Conservation (phyloP, 2,329 filamentous ascomycete genomes). For the Zymoseptoria pseudotritici region DNA sequence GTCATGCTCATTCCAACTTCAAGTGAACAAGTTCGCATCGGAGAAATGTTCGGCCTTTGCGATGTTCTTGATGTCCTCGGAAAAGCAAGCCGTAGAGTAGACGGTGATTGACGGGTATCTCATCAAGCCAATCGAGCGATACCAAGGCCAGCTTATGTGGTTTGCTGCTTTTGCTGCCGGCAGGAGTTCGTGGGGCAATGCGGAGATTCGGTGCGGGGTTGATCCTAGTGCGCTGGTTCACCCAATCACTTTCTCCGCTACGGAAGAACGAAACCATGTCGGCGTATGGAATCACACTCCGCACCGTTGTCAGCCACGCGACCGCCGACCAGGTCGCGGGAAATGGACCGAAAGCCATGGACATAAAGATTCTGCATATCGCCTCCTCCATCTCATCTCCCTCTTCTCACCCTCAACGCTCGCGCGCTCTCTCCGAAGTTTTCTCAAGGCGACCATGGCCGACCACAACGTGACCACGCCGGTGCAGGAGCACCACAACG, state of each 20-base stretch:
- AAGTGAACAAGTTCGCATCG: too few species aligned
- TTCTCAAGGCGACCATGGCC: neutral
- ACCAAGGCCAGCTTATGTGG: neutral
- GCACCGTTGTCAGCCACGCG: neutral
- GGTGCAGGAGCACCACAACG: neutral
- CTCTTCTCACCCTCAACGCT: neutral
- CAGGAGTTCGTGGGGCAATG: neutral
- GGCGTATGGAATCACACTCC: neutral
- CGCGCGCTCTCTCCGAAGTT: neutral
- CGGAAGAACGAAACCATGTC: neutral
- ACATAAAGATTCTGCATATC: neutral
- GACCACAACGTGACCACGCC: neutral
- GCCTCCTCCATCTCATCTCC: neutral
- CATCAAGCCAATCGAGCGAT: neutral
- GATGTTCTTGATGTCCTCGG: neutral
- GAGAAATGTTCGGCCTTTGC: neutral
- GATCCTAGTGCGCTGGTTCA: neutral
- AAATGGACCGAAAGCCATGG: neutral
- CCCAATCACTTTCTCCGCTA: neutral
- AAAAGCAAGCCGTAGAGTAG: neutral
- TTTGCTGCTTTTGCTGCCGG: neutral
- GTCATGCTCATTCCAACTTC: neutral
- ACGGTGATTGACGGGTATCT: neutral
- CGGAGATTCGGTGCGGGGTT: neutral
- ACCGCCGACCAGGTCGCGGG: neutral